phyloP scores from a whole-genome alignment of 768 basidiomycete species.

The Lactifluus pinguis region DNA sequence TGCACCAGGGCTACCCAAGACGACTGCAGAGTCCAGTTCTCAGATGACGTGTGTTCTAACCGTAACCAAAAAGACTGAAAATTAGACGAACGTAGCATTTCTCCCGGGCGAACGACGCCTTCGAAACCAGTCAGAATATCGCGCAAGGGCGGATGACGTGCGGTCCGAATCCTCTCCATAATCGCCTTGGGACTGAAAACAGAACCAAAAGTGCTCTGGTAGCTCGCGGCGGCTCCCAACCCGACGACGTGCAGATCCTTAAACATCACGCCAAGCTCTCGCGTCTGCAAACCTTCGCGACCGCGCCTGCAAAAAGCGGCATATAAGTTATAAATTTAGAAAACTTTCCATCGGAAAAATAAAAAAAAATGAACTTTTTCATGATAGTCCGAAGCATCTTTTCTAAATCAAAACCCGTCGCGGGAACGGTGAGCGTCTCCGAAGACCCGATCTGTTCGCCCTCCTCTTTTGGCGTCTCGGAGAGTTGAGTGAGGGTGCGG shows the following conservation, averaged over 20 bases:
- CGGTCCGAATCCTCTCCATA: constrained; percentile 33
- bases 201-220: constrained; percentile 55
- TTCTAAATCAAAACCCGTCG: constrained; percentile 26
- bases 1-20: constrained; percentile 76
- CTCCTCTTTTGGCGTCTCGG: not conserved
- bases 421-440: constrained; percentile 17
- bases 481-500: constrained; percentile 27
- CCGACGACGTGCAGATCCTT: constrained; percentile 51
- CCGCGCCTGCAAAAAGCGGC: constrained; percentile 35
- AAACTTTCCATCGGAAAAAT: too few relatives aligned
- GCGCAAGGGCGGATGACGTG: constrained; percentile 52
- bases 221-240: constrained; percentile 44
- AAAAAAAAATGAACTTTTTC: constrained; percentile 17
- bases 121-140: constrained; percentile 46
- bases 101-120: constrained; percentile 50
- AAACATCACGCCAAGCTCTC: constrained; percentile 56
- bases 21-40: constrained; percentile 39
- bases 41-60: not conserved
- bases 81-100: constrained; percentile 54
- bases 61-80: not conserved
- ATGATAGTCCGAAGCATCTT: constrained; percentile 21
- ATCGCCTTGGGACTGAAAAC: constrained; percentile 45
- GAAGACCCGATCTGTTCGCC: constrained; percentile 10
- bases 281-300: constrained; percentile 39
- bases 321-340: too few relatives aligned